Base-by-base conservation (phyloP, 1,284 basidiomycete genomes). In the Boletus calvinii region DNA sequence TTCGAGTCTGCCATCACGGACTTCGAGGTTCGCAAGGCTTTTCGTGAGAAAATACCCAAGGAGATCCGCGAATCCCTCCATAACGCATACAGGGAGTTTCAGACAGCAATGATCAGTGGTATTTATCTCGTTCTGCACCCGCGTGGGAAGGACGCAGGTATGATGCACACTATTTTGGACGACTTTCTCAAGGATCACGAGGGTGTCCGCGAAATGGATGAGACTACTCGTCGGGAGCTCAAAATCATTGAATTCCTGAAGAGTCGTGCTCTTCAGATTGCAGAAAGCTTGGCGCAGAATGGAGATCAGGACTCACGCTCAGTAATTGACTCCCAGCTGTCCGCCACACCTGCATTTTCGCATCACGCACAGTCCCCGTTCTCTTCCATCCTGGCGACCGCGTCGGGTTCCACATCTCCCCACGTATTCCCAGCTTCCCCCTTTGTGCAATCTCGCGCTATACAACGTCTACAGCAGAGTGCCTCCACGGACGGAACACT, bases 61-160 rank as follows among this genome's bases (percentile, higher is more conserved):
- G 84, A 87, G 62, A 78, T 79, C 13, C 78, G 79, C 24, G 81
- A 83, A 58, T 83, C 85, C 41, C 76, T 90, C 35, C 83, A 87
- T 58, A 90, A 88, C 58, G 87, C 86, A 10, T 92, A 91, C 63
- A 77, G 89, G 48, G 89, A 91, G 62, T 92, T 92, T 69, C 88
- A 91, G 66, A 85, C 88, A 3, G 86, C 89, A 5, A 90, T 92
- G 88, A 86, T 92, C 55, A 86, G 85, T 56, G 90, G 90, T 8
- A 90, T 92, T 50, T 90, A 90, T 64, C 79, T 91, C 45, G 82
- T 90, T 39, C 74, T 92, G 18, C 81, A 92, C 58, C 90, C 88
- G 2, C 80, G 76, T 44, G 88, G 88, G 2, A 75, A 77, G 58
- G 78, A 89, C 61, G 81, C 83, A 7, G 74, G 73, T 3, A 77